A percentile compares a stretch with the other conserved stretches of the same genome.
phyloP scores from a whole-genome alignment of 495 filamentous ascomycete genomes.

The Aspergillus sclerotioniger region DNA sequence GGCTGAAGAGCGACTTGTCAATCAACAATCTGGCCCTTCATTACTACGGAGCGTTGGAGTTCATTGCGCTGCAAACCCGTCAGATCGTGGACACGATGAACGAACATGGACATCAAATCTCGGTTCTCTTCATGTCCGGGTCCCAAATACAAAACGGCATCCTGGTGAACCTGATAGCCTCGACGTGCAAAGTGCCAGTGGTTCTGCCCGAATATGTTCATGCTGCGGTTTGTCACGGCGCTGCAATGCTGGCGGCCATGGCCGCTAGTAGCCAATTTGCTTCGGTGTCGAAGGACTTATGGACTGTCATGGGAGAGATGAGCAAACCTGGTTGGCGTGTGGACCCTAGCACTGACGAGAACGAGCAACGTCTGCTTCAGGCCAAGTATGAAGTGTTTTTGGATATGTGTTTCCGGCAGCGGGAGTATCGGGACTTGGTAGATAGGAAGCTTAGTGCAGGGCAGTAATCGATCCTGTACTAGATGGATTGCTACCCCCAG shows the following conservation, averaged over 20 bases:
- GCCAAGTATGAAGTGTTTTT: constrained; percentile 80
- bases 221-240: constrained; percentile 90
- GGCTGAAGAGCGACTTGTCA: constrained; percentile 76
- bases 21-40: constrained; percentile 81
- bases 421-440: constrained; percentile 57
- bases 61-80: constrained; percentile 90
- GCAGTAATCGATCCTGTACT: too few relatives aligned
- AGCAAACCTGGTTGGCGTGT: constrained; percentile 85
- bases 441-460: constrained; percentile 33
- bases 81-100: constrained; percentile 96
- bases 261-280: constrained; percentile 72
- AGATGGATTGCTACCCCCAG: too few relatives aligned
- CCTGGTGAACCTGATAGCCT: constrained; percentile 83
- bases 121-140: constrained; percentile 94
- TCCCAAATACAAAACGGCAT: constrained; percentile 93
- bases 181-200: constrained; percentile 85
- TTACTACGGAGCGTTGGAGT: constrained; percentile 93
- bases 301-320: constrained; percentile 96
- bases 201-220: constrained; percentile 86
- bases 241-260: constrained; percentile 94
- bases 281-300: constrained; percentile 78
- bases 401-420: constrained; percentile 59
- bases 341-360: constrained; percentile 60
- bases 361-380: constrained; percentile 72
- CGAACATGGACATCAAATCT: constrained; percentile 72